Evolutionary conservation across 2,329 filamentous ascomycete species (phyloP), one percentile per base, ranked within the genome.

Genomic region (Diplodia mutila): DNA sequence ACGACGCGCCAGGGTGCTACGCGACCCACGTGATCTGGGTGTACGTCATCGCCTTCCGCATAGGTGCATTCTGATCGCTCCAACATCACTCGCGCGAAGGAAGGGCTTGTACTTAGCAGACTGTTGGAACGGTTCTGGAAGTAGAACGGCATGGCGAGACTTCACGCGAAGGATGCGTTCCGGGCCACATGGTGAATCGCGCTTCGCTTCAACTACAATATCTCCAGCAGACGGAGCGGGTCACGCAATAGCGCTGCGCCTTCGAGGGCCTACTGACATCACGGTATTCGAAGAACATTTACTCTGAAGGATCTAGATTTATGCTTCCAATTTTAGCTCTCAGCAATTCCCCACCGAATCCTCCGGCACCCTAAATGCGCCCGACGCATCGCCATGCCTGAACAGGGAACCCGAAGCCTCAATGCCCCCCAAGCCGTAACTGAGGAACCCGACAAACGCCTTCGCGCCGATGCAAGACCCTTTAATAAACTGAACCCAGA

Each of bases 231-330:
- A 51, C 1, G 11, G 2, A 52, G 23, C 25, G 23, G 53, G 51
- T 51, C 27, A 51, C 9, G 21, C 42, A 37, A 46, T 32, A 46
- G 59, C 23, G 29, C 46, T 25, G 46, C 59, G 59, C 64, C 37
- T 37, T 55, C 61, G 3, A n/a, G 9, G 5, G 3, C 11, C 64
- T 21, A 57, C 18, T 57, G 37, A 32, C 27, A 57, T 66, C 64
- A 57, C 52, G 6, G 27, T 32, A 46, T 21, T 37, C 27, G 2
- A 37, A 27, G n/a, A 1, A 37, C 2, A 7, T 34, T 63, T 23
- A 23, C 46, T 52, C 49, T 55, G 64, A 51, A 66, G 64, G 64
- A 66, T 66, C 64, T 57, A 66, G 52, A 57, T 66, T 66, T 34
- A 37, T 54, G 42, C 4, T 66, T 57, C 52, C 64, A 66, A 66